phyloP scores from a whole-genome alignment of 306 rosid species.

The Delonix regia region DNA sequence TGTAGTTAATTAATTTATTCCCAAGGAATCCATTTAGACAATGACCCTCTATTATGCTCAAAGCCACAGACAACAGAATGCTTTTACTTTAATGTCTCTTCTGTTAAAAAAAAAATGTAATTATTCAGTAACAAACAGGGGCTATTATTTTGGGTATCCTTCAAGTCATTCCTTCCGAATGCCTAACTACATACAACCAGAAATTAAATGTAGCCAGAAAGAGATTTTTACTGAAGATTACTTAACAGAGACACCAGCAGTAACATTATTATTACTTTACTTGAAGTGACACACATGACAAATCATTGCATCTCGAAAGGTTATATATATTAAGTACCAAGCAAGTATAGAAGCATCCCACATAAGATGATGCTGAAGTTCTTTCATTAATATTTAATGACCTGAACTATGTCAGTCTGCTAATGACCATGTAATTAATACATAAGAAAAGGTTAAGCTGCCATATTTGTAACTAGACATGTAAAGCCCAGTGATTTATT shows the following conservation, averaged over 20 bases:
- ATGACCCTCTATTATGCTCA: neutral
- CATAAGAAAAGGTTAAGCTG: slow-evolving; percentile 4
- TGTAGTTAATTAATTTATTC: neutral
- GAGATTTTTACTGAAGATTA: neutral
- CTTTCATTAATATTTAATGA: neutral
- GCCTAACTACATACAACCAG: neutral
- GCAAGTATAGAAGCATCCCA: neutral
- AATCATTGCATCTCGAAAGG: neutral
- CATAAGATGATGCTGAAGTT: neutral
- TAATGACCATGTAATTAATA: neutral
- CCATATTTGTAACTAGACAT: neutral
- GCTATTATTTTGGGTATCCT: neutral
- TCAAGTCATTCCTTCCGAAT: neutral
- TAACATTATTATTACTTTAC: neutral
- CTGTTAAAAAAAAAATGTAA: neutral
- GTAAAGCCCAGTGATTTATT: neutral
- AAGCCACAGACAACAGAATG: neutral
- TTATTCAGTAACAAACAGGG: neutral
- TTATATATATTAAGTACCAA: neutral
- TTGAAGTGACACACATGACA: neutral
- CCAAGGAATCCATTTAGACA: neutral
- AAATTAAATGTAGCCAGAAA: neutral
- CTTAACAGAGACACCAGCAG: neutral
- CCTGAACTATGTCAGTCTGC: neutral
- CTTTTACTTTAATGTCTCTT: neutral